Evolutionary conservation across 306 rosid species (phyloP).

Genomic region (Rosa multiflora): DNA sequence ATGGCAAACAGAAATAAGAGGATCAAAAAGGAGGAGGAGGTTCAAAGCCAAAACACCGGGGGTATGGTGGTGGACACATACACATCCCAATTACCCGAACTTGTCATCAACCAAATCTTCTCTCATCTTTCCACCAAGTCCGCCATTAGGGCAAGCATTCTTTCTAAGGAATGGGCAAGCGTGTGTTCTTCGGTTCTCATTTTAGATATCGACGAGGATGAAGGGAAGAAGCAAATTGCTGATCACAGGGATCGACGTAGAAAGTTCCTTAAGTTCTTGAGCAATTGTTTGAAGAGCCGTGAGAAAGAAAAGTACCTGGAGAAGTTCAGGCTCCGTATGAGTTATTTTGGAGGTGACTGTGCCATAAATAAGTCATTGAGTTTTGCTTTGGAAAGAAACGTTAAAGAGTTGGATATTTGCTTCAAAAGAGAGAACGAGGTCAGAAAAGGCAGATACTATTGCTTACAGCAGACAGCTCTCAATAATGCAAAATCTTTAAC

Average conservation of each 20-base stretch:
- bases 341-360: background rate
- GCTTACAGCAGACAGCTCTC: background rate
- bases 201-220: background rate
- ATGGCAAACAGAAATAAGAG: background rate
- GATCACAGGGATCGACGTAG: background rate
- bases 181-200: background rate
- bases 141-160: background rate
- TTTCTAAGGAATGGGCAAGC: background rate
- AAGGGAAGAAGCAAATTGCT: background rate
- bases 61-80: background rate
- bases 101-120: background rate
- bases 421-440: background rate
- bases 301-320: background rate
- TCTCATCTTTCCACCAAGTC: background rate
- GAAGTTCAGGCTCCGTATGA: background rate
- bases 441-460: background rate
- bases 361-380: background rate
- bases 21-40: slow-evolving; percentile 4
- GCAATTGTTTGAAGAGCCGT: background rate
- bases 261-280: background rate
- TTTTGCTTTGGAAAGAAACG: slow-evolving; percentile 3
- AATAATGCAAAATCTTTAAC: background rate
- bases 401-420: slow-evolving; percentile 1
- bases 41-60: background rate
- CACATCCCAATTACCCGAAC: background rate